Evolutionary conservation across 345 rosid genomes (phyloP), one percentile per base, ranked within the genome.

Genomic region (Excoecaria cochinchinensis): DNA sequence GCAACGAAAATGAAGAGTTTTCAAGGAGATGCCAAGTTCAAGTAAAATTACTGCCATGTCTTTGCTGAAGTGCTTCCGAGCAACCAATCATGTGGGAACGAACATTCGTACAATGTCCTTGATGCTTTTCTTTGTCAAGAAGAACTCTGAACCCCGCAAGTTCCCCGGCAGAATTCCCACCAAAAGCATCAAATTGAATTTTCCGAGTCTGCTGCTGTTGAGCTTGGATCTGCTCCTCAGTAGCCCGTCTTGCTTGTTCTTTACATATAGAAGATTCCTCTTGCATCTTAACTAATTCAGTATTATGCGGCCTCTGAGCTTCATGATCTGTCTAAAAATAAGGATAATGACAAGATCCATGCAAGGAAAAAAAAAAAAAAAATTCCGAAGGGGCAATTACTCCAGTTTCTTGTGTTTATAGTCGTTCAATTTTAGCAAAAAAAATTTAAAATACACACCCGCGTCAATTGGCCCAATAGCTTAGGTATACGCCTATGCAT

Each of bases 141-240:
- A 93, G 69, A 74, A 93, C 98, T 67, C 88, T 90, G 71, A 95
- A 87, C 59, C 93, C 97, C 8, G 98, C 94, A 81, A 80, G 96
- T 77, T 97, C 98, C 77, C 93, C 95, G 59, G 90, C 99, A 84
- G 95, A 93, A 79, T 93, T 91, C 31, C 99, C 97, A 19, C 99
- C 96, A 76, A 85, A 95, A 56, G 98, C 90, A 81, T 95, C 89
- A 73, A 93, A 95, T 79, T 86, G 93, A 80, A 95, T 88, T 79
- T 95, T 90, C 71, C 87, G 86, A 65, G 92, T 83, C 94, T 31
- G 31, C 31, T 31, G 93, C 48, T 88, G 92, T 77, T 93, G 98
- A 71, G 97, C 97, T 85, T 95, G 97, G 74, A 95, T 93, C 81
- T 93, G 97, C 74, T 91, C 96, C 78, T 95, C 99, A 6, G 99